Evolutionary conservation across 768 basidiomycete genomes (phyloP), one percentile per base, ranked within the genome.

Genomic region (Lanmaoa pseudosensibilis): DNA sequence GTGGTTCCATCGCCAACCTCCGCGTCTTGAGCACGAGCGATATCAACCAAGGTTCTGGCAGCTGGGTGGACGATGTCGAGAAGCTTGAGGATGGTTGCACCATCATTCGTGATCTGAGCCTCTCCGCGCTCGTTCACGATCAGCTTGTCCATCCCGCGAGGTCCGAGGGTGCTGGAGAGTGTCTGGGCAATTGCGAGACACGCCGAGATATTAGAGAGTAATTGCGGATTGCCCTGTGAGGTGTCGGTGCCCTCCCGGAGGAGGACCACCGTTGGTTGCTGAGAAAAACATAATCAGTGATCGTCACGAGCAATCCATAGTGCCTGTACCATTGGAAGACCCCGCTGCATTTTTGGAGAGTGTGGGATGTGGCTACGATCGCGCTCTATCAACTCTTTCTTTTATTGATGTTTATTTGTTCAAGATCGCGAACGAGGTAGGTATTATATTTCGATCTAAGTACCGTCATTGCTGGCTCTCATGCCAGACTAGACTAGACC

Each of bases 1-100:
- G 97, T 99, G 2, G 97, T 98, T 37, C 97, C 97, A 75, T 99
- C 97, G 52, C 97, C 97, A 45, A 98, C 93, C 73, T 98, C 95
- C 19, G 95, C 95, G 71, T 98, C 97, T 74, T 98, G 96, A 15
- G 97, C 95, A 33, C 97, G 86, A 41, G 94, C 97, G 69, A 98
- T 98, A 67, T 99, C 97, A 46, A 98, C 97, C 55, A 99, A 79
- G n/a, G 94, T 96, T 68, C 92, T 85, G 21, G 97, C 97, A 54
- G 97, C 96, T 46, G 97, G 97, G 73, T 99, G 97, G 2, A 99
- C 88, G 70, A 99, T 95, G 61, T 99, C 97, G 59, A 99, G 83
- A 57, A 99, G 81, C 74, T 97, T 96, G 69, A 99, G 80, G 70
- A 99, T 97, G 58, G 97, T 99, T 36, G 97, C 97, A 56, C 97